Base-by-base conservation (phyloP, 192 early-diverging fungal genomes). In the Rhizophagus clarus region DNA sequence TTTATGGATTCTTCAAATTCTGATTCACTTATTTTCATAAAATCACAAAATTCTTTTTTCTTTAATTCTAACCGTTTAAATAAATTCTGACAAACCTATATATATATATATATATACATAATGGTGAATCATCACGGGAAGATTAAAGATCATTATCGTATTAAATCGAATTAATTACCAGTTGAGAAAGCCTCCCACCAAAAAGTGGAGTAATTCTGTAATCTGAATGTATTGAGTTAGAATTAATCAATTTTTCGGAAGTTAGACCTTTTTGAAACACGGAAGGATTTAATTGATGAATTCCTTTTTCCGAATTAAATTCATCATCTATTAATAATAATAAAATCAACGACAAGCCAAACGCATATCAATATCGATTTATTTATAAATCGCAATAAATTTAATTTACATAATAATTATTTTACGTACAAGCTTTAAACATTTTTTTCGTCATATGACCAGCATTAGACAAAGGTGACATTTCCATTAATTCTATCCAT, bases 401-500 rank as follows among this genome's bases (percentile, higher is more conserved):
- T 69, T 6, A 40, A 37, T n/a, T 40, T 20, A 22, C 28, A 37
- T 7, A 6, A 0, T 20, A 22, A 2, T 34, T 34, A 70, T n/a
- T 34, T n/a, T 31, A 70, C 68, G 9, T 70, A 70, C 68, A 45
- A n/a, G 68, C 29, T 42, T 70, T 40, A 17, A 42, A 8, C 22
- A 70, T 70, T n/a, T 24, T 14, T 10, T 42, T 70, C 3, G 40
- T 70, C 15, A 45, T 29, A 40, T 31, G 68, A 22, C 68, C 68
- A 17, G n/a, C 37, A 70, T 45, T 24, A 11, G 1, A n/a, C 22
- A 31, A 70, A 70, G 37, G 17, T 22, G 22, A 11, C 37, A 70
- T 42, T 40, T 70, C 68, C 68, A 70, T 70, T n/a, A 70, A 70
- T 1, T 70, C 68, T 37, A 70, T 17, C 31, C 9, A 70, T n/a